Base-by-base conservation (phyloP, 2,329 filamentous ascomycete species). In the Aspergillus ibericus region DNA sequence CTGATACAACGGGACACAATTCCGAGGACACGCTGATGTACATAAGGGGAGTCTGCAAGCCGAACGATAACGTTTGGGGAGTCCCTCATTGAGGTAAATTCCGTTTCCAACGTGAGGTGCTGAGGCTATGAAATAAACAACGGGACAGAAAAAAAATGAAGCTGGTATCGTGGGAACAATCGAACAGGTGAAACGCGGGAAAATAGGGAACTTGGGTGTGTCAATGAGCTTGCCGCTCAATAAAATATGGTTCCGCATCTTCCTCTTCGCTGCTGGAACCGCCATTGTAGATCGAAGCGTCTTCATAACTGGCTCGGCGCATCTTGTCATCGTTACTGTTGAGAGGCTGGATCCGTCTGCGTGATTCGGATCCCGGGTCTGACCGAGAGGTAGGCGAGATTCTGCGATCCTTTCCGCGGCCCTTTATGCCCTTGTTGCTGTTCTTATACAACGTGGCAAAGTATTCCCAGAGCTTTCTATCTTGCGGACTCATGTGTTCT, bases 341-440 rank as follows among this genome's bases (percentile, higher is more conserved):
- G 25, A 70, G 56, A 4, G 64, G 63, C 18, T 62, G 59, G 27
- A 63, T 58, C 10, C 68, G 60, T 58, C 62, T 63, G 10, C 64
- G 36, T 9, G 51, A 46, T 22, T 57, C 59, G 34, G 42, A 58
- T 8, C 52, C 48, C 1, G 50, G 32, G 27, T 65, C 63, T 6
- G 69, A 64, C 29, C 69, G 70, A 35, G 66, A 66, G 5, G 67
- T 68, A 15, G 69, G 71, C 16, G 74, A 71, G 51, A 78, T 77
- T 6, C 74, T 68, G 18, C 91, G 83, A 66, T 93, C 90, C 72
- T 93, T 95, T 44, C 95, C 95, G 47, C 95, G 87, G 10, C 95
- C 95, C 77, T 97, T 98, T 81, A 98, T 97, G 1, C 95, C 95
- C 76, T 96, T 96, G 83, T 98, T 98, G 78, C 90, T 93, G 78